Evolutionary conservation across 1,139 yeast genomes (phyloP).

Genomic region (Protomyces inundatus): DNA sequence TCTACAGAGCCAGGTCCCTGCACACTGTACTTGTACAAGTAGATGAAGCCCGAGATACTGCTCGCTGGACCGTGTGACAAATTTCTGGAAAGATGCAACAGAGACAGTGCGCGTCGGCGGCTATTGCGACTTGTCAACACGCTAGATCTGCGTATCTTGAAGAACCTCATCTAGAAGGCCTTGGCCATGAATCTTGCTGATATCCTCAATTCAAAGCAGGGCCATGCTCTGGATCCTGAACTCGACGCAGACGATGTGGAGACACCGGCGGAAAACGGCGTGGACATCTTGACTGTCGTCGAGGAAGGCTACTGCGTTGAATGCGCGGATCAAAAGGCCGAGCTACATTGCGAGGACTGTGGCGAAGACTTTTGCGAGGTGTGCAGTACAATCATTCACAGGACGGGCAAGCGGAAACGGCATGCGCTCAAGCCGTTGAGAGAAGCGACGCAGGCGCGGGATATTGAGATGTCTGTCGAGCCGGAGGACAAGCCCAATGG

Average conservation of each 20-base stretch:
- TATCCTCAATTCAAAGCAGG: conserved; percentile 6
- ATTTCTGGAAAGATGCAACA: background rate
- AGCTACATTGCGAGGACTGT: conserved; percentile 53
- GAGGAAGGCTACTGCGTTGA: conserved; percentile 14
- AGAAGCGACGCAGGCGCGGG: conserved; percentile 13
- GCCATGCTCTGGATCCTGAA: background rate
- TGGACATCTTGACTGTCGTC: background rate
- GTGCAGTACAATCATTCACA: conserved; percentile 59
- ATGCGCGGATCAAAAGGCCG: conserved; percentile 65
- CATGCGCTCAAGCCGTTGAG: conserved; percentile 19
- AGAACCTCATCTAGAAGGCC: background rate
- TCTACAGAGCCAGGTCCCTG: too few relatives aligned
- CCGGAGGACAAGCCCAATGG: conserved; percentile 4
- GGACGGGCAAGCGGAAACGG: conserved; percentile 51
- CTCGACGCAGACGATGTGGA: background rate
- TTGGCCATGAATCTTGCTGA: conserved; percentile 9
- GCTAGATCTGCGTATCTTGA: too few relatives aligned
- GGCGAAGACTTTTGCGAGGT: conserved; percentile 62
- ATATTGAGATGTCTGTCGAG: conserved; percentile 25
- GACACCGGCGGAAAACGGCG: background rate
- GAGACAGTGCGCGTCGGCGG: background rate
- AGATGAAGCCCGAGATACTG: too few relatives aligned
- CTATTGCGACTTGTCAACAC: too few relatives aligned
- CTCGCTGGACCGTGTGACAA: background rate
- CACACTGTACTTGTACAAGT: too few relatives aligned